Evolutionary conservation across 108 stramenopile species (phyloP).

Genomic region (Skeletonema marinoi): DNA sequence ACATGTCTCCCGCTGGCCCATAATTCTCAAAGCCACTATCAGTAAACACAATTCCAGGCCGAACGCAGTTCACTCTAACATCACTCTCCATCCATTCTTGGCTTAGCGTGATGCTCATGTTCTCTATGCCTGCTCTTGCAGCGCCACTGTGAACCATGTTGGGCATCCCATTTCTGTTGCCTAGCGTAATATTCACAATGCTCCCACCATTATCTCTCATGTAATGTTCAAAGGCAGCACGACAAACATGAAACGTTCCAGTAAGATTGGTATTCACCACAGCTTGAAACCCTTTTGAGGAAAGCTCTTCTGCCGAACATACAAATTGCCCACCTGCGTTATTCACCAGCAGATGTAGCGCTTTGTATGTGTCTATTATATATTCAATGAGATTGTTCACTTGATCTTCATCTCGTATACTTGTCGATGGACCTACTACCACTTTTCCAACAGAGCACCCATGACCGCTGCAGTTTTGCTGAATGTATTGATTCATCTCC

Average conservation of each 20-base stretch:
- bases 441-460: slow-evolving; percentile 41
- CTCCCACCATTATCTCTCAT: slow-evolving; percentile 81
- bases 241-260: slow-evolving; percentile 82
- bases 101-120: slow-evolving; percentile 83
- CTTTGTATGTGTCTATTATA: slow-evolving; percentile 54
- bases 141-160: slow-evolving; percentile 85
- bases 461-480: slow-evolving; percentile 5
- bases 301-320: slow-evolving; percentile 68
- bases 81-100: slow-evolving; percentile 86
- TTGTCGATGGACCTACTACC: slow-evolving; percentile 68
- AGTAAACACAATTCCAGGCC: slow-evolving; percentile 85
- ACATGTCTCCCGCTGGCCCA: slow-evolving; percentile 67
- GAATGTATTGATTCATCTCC: slow-evolving; percentile 53
- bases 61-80: slow-evolving; percentile 87
- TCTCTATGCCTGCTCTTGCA: slow-evolving; percentile 83
- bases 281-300: slow-evolving; percentile 70
- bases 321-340: slow-evolving; percentile 89
- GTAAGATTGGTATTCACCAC: slow-evolving; percentile 83
- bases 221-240: slow-evolving; percentile 75
- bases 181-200: slow-evolving; percentile 88
- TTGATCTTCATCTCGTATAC: slow-evolving; percentile 75
- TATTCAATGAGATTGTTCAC: slow-evolving; percentile 58
- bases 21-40: slow-evolving; percentile 85
- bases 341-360: slow-evolving; percentile 80
- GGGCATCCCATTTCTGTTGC: slow-evolving; percentile 88